Base-by-base conservation (phyloP, 2,329 filamentous ascomycete genomes). In the Penicillium sp. region DNA sequence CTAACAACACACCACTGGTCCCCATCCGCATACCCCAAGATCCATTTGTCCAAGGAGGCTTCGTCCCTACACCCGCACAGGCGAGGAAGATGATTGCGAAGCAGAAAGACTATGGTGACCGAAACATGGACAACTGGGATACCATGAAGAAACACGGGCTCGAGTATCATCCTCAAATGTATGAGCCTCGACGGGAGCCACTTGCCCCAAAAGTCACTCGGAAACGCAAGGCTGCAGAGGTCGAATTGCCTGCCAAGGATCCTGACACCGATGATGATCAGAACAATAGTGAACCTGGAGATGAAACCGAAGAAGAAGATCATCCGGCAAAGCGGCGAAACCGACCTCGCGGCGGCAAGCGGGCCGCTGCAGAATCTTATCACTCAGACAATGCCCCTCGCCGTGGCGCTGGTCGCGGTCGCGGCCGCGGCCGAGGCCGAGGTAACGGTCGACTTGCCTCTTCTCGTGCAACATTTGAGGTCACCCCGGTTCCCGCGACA, bases 41-140 rank as follows among this genome's bases (percentile, higher is more conserved):
- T 62, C 81, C 84, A 0, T 83, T 83, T 54, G 67, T 74, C 1
- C 83, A 86, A 60, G 76, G 75, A 43, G 75, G 76, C 9, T 78
- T 78, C 60, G 72, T 72, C 41, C 75, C 76, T 7, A 78, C 74
- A 18, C 62, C 75, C 4, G 68, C 73, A 11, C 75, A 77, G 53
- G 67, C 66, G 45, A 70, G 72, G 53, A 75, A 73, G 56, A 74
- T 76, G 67, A 62, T 63, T 24, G 61, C 66, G 24, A 73, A 75
- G 53, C 66, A 65, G n/a, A 45, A 43, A 24, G 67, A 64, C 13
- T 65, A 64, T 6, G 69, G 68, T 24, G 69, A 75, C 43, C 67
- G 64, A 13, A 78, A 79, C 50, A 66, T 72, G 18, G 76, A 78
- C 62, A 72, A 72, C 22, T 78, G 74, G 72, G 62, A 58, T 13